Evolutionary conservation across 768 basidiomycete genomes (phyloP).

Genomic region (Asterophora lycoperdoides): DNA sequence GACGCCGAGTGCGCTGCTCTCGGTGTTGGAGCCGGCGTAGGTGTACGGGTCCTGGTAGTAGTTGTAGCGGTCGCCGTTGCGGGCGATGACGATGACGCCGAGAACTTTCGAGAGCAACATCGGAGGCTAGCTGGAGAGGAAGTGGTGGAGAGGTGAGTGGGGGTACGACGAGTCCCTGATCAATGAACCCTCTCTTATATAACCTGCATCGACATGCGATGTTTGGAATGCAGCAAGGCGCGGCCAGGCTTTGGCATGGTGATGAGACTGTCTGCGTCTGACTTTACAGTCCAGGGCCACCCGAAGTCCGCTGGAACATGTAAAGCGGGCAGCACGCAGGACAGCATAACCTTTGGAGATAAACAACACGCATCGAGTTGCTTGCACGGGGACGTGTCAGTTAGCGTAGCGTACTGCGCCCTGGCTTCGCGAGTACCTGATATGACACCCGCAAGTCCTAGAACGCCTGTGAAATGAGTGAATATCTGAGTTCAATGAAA

Average conservation of each 20-base stretch:
- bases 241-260: slow-evolving; percentile 12
- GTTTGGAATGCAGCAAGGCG: slow-evolving; percentile 2
- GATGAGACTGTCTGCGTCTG: slow-evolving; percentile 7
- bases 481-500: slow-evolving; percentile 1
- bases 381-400: too few relatives aligned
- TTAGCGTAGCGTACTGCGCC: background rate
- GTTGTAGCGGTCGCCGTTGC: slow-evolving; percentile 71
- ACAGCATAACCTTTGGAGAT: too few relatives aligned
- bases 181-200: slow-evolving; percentile 5
- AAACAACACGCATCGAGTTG: background rate
- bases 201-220: slow-evolving; percentile 5
- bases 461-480: slow-evolving; percentile 2
- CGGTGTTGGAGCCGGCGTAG: slow-evolving; percentile 57
- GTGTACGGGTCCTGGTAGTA: slow-evolving; percentile 70
- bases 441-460: background rate
- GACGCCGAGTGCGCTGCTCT: slow-evolving; percentile 74
- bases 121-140: slow-evolving; percentile 12
- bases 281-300: slow-evolving; percentile 3
- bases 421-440: background rate
- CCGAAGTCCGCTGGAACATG: slow-evolving; percentile 1
- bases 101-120: slow-evolving; percentile 60
- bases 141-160: slow-evolving; percentile 14
- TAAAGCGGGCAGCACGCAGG: slow-evolving; percentile 5
- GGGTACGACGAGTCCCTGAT: slow-evolving; percentile 13
- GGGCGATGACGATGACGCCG: slow-evolving; percentile 73